Conservation (phyloP, 1,284 basidiomycete genomes). For the Ustilago hordei region DNA sequence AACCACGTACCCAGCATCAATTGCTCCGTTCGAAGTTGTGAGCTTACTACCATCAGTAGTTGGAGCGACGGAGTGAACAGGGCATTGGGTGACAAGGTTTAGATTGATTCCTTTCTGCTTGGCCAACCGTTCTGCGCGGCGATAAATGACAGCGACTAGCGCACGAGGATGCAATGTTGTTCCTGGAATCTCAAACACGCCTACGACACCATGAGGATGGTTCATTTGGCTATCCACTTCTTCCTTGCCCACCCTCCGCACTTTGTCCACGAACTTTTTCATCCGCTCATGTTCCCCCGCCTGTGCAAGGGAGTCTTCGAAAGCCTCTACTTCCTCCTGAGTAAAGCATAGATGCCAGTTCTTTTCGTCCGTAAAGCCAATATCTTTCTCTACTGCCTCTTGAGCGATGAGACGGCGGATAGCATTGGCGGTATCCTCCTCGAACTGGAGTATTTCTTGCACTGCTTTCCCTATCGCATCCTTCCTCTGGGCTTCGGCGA, state of each 20-base stretch:
- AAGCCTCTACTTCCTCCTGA: constrained; percentile 37
- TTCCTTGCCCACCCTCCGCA: constrained; percentile 31
- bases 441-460: constrained; percentile 43
- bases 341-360: constrained; percentile 58
- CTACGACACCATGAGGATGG: constrained; percentile 19
- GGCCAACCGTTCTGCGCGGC: constrained; percentile 14
- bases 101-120: constrained; percentile 19
- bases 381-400: not conserved
- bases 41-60: not conserved
- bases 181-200: constrained; percentile 54
- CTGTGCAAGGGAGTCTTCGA: constrained; percentile 30
- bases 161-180: constrained; percentile 50
- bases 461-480: constrained; percentile 16
- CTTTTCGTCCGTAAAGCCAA: constrained; percentile 28
- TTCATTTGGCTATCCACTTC: constrained; percentile 42
- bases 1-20: constrained; percentile 76
- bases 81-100: constrained; percentile 30
- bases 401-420: constrained; percentile 32
- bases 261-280: constrained; percentile 16
- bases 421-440: constrained; percentile 23
- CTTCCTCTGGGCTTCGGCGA: not conserved
- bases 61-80: constrained; percentile 20
- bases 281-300: constrained; percentile 31
- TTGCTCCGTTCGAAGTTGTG: constrained; percentile 3
- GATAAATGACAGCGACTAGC: constrained; percentile 40